Evolutionary conservation across 2,329 filamentous ascomycete species (phyloP).

Genomic region (Daldinia eschscholtzii): DNA sequence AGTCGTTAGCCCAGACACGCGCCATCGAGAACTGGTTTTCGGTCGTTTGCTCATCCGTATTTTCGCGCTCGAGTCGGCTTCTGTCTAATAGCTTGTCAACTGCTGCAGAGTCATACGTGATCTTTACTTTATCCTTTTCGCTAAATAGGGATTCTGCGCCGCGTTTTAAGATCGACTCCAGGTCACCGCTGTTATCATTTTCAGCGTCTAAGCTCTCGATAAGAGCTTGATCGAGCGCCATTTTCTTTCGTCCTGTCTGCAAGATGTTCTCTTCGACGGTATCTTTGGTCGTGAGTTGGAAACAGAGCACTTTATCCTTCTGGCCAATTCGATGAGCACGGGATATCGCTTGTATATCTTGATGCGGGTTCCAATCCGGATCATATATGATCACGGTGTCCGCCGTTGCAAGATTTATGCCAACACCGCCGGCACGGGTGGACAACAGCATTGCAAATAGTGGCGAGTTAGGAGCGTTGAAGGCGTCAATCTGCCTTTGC

Average conservation of each 20-base stretch:
- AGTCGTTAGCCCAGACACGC: constrained; percentile 90
- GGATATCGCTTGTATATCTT: constrained; percentile 95
- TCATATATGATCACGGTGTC: constrained; percentile 99
- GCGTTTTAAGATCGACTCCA: constrained; percentile 89
- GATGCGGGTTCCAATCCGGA: constrained; percentile 97
- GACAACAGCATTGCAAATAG: constrained; percentile 94
- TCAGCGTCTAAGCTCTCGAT: constrained; percentile 92
- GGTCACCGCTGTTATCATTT: constrained; percentile 81
- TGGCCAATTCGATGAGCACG: constrained; percentile 97
- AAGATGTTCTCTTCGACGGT: constrained; percentile 96
- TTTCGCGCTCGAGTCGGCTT: constrained; percentile 80
- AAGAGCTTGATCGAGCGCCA: constrained; percentile 93
- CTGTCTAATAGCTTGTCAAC: constrained; percentile 94
- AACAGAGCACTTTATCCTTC: constrained; percentile 94
- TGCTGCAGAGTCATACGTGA: constrained; percentile 82
- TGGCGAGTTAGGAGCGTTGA: constrained; percentile 85
- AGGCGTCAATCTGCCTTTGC: constrained; percentile 93
- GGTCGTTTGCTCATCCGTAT: constrained; percentile 71
- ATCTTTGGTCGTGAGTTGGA: constrained; percentile 90
- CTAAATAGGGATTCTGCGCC: constrained; percentile 89
- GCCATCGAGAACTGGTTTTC: constrained; percentile 91
- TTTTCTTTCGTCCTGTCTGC: constrained; percentile 94
- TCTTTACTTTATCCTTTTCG: constrained; percentile 77
- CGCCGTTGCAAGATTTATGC: constrained; percentile 96
- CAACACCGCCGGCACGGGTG: constrained; percentile 93